Conservation (phyloP, 768 basidiomycete genomes). For the Lepiota brunneoincarnata region DNA sequence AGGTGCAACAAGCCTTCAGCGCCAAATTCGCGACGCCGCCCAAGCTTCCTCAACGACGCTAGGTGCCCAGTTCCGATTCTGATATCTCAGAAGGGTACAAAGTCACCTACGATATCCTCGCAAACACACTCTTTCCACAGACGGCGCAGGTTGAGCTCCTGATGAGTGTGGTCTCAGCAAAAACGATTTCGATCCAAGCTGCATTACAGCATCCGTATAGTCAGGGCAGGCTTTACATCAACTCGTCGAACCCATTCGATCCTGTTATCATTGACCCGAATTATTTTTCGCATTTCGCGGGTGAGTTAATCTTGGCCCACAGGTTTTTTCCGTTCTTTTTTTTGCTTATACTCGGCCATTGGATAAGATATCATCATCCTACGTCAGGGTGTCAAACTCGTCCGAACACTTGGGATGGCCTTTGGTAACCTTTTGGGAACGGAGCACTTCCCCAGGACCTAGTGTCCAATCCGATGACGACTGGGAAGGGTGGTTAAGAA, state of each 20-base stretch:
- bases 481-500: conserved; percentile 47
- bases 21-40: conserved; percentile 23
- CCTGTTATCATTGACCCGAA: conserved; percentile 61
- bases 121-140: conserved; percentile 7
- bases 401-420: conserved; percentile 51
- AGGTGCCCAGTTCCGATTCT: conserved; percentile 38
- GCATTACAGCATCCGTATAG: conserved; percentile 65
- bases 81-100: conserved; percentile 53
- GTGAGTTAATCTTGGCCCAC: conserved; percentile 20
- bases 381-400: conserved; percentile 60
- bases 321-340: not conserved
- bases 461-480: conserved; percentile 49
- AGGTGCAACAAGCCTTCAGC: conserved; percentile 15
- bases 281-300: conserved; percentile 58
- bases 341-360: not conserved
- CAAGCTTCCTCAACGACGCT: conserved; percentile 28
- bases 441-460: conserved; percentile 23
- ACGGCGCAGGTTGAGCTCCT: conserved; percentile 60
- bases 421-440: conserved; percentile 36
- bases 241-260: conserved; percentile 59
- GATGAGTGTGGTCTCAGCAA: conserved; percentile 30
- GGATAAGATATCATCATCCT: conserved; percentile 43
- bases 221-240: conserved; percentile 63
- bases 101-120: conserved; percentile 35
- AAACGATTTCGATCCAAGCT: conserved; percentile 50